Percentiles rank a stretch among this genome's conserved stretches.
Conservation (phyloP, 2,329 filamentous ascomycete species). For the Ustilaginoidea virens region DNA sequence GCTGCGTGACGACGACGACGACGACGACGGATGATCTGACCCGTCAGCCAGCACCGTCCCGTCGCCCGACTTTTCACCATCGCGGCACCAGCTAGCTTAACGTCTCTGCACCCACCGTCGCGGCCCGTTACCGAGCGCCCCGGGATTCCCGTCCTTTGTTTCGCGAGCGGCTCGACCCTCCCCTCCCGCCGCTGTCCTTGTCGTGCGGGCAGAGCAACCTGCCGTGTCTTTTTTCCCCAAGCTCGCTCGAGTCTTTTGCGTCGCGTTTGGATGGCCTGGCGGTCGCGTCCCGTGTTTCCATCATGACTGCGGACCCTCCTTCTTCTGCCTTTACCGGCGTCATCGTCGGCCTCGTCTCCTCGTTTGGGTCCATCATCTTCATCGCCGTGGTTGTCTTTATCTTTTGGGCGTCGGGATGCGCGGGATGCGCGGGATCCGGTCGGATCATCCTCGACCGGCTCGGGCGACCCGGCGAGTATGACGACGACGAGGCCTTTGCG, state of each 20-base stretch:
- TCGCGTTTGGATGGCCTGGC: conserved; percentile 1
- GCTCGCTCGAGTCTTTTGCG: background rate
- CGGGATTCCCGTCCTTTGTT: too few species aligned
- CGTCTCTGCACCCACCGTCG: too few species aligned
- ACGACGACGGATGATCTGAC: too few species aligned
- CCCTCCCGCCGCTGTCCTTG: conserved; percentile 3
- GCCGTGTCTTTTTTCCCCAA: background rate
- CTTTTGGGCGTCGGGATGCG: conserved; percentile 59
- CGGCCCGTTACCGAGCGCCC: too few species aligned
- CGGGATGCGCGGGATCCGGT: conserved; percentile 52
- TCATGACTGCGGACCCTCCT: conserved; percentile 17
- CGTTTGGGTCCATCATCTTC: conserved; percentile 78
- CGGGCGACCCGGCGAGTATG: conserved; percentile 86
- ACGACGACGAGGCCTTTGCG: conserved; percentile 90
- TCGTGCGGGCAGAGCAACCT: background rate
- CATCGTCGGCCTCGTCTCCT: conserved; percentile 86
- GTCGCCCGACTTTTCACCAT: too few species aligned
- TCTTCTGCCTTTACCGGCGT: conserved; percentile 53
- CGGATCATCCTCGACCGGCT: conserved; percentile 89
- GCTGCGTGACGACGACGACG: too few species aligned
- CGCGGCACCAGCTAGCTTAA: too few species aligned
- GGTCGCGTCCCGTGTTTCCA: conserved; percentile 3
- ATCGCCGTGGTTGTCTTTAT: conserved; percentile 82
- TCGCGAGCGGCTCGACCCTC: too few species aligned
- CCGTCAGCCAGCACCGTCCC: too few species aligned